Conservation (phyloP, 495 filamentous ascomycete species). For the Hypoxylon perforatum region DNA sequence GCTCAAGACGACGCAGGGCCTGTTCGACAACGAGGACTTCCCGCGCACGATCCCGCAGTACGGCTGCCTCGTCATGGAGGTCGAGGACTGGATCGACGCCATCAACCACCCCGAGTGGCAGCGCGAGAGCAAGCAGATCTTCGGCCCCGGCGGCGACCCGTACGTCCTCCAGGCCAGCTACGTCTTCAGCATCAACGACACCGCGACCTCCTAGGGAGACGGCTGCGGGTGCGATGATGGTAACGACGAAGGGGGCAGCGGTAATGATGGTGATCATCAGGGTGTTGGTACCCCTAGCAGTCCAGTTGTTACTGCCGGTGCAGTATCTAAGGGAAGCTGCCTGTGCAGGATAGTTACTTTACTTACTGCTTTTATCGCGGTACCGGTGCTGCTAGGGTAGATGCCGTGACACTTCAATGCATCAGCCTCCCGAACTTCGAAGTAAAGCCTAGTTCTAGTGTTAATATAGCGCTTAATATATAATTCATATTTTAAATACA, state of each 20-base stretch:
- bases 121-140: conserved; percentile 69
- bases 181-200: conserved; percentile 62
- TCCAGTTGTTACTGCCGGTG: background rate
- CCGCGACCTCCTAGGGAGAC: conserved; percentile 41
- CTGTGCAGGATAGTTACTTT: conserved; percentile 7
- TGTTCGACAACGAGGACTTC: conserved; percentile 49
- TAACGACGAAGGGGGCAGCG: background rate
- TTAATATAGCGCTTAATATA: too few relatives aligned
- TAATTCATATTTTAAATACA: too few relatives aligned
- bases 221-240: background rate
- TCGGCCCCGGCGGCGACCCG: conserved; percentile 68
- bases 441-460: too few relatives aligned
- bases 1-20: conserved; percentile 73
- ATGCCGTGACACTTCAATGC: conserved; percentile 9
- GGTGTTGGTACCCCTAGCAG: background rate
- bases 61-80: conserved; percentile 77
- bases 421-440: too few relatives aligned
- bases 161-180: conserved; percentile 75
- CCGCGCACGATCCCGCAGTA: conserved; percentile 69
- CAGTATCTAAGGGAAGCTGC: conserved; percentile 10
- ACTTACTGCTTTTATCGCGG: conserved; percentile 7
- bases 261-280: background rate
- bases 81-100: conserved; percentile 80
- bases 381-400: background rate
- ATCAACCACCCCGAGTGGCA: conserved; percentile 86